Base-by-base conservation (phyloP, 495 filamentous ascomycete species). In the Physcia stellaris region DNA sequence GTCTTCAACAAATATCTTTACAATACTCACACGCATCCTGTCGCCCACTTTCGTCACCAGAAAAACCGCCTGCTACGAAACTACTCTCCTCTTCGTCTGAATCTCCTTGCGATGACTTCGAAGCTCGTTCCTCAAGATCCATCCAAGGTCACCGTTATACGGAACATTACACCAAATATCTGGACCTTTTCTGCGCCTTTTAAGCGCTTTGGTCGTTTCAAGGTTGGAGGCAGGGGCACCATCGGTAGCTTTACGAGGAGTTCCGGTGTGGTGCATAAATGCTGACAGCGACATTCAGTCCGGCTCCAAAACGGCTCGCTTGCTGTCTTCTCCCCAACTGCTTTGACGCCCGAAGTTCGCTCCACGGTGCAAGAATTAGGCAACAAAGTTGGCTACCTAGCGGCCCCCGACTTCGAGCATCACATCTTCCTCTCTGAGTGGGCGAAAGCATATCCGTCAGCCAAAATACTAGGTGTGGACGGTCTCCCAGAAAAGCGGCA, bases 271-370 rank as follows among this genome's bases (percentile, higher is more conserved):
- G n/a, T n/a, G n/a, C n/a, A n/a, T n/a, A n/a, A n/a, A n/a, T 33
- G n/a, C n/a, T n/a, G n/a, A n/a, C n/a, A n/a, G n/a, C n/a, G n/a
- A n/a, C n/a, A n/a, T 21, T 7, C 10, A 49, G 85, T 94, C 49
- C 75, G 74, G 37, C 75, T 98, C 46, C 62, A 67, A 28, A 73
- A 77, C 6, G 85, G 85, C 37, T 62, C 70, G 24, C 70, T 98
- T 32, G 86, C 85, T 40, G 80, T 98, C 47, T 94, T 95, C 70
- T 94, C 86, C 3, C 90, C 90, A 21, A 78, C 86, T 20, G 76
- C 71, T 12, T 71, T 94, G 20, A 94, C 87, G 0, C 66, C 76
- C 2, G 78, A 83, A 42, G 79, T 86, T n/a, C 71, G 70, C 42
- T 61, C 70, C 35, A 80, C 73, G 29, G 62, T 94, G 27, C 49